Percentiles rank a stretch among this genome's conserved stretches.
Conservation (phyloP, 176 grass and related monocot genomes). For the Saccharum officinarum region DNA sequence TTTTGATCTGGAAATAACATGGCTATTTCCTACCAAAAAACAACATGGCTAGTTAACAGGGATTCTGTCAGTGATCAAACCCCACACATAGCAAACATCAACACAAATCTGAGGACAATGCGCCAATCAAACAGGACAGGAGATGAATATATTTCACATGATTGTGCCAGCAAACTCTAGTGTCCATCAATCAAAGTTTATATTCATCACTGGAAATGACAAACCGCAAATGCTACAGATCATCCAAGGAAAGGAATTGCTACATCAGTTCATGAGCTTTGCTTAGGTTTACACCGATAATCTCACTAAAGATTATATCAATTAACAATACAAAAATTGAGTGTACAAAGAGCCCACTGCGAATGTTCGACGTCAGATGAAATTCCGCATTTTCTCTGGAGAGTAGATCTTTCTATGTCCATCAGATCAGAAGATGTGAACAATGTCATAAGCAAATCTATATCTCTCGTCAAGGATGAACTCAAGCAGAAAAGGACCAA, state of each 20-base stretch:
- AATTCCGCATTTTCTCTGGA: neutral
- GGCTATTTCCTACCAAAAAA: too few species aligned
- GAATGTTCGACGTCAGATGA: neutral
- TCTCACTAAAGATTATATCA: neutral
- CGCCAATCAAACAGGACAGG: neutral
- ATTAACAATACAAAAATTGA: constrained; percentile 30
- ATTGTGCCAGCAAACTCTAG: neutral
- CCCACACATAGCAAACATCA: neutral
- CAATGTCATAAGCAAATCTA: constrained; percentile 92
- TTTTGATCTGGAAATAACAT: neutral
- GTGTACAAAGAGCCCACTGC: neutral
- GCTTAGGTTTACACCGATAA: neutral
- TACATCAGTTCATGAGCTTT: neutral
- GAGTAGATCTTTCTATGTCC: constrained; percentile 5
- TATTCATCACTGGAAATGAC: neutral
- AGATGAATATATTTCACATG: neutral
- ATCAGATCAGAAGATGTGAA: constrained; percentile 92
- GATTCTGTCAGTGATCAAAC: too few species aligned
- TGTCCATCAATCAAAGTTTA: neutral
- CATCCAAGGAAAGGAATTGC: neutral
- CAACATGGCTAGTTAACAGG: too few species aligned
- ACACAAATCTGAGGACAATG: neutral
- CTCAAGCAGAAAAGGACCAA: neutral
- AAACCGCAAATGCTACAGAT: neutral
- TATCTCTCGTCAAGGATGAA: constrained; percentile 65